A percentile compares a stretch with the other conserved stretches of the same genome.
Evolutionary conservation across 2,329 filamentous ascomycete species (phyloP).

Genomic region (Magnaporthiopsis poae): DNA sequence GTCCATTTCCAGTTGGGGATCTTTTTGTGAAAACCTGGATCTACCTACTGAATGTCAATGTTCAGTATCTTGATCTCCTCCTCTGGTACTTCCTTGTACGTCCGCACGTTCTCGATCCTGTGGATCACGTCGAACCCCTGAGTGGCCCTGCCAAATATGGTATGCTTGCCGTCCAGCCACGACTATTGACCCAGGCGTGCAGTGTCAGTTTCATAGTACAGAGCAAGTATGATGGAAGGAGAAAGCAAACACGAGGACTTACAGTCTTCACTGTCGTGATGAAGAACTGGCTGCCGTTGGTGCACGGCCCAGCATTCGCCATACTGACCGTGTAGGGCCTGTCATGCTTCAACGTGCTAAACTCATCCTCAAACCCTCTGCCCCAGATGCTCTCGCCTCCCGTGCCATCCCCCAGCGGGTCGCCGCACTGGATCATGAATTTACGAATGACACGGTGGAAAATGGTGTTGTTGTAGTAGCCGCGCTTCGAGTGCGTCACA

Average conservation of each 20-base stretch:
- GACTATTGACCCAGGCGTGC: slow-evolving; percentile 35
- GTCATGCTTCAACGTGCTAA: slow-evolving; percentile 82
- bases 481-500: slow-evolving; percentile 75
- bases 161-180: slow-evolving; percentile 94
- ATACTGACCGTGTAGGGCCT: slow-evolving; percentile 94
- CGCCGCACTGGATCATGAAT: slow-evolving; percentile 91
- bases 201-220: background rate
- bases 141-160: slow-evolving; percentile 83
- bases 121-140: slow-evolving; percentile 90
- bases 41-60: slow-evolving; percentile 50
- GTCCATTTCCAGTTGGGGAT: too few relatives aligned
- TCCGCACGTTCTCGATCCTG: slow-evolving; percentile 83
- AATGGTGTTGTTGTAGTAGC: slow-evolving; percentile 95
- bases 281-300: slow-evolving; percentile 95
- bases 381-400: slow-evolving; percentile 90
- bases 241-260: slow-evolving; percentile 26
- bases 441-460: slow-evolving; percentile 96
- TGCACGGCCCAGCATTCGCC: slow-evolving; percentile 93
- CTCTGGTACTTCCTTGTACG: slow-evolving; percentile 84
- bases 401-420: slow-evolving; percentile 79
- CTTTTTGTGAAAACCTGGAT: background rate
- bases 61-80: slow-evolving; percentile 97
- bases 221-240: background rate
- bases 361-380: slow-evolving; percentile 86
- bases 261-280: slow-evolving; percentile 94